Conservation (phyloP, 495 filamentous ascomycete genomes). For the Lindgomyces ingoldianus region DNA sequence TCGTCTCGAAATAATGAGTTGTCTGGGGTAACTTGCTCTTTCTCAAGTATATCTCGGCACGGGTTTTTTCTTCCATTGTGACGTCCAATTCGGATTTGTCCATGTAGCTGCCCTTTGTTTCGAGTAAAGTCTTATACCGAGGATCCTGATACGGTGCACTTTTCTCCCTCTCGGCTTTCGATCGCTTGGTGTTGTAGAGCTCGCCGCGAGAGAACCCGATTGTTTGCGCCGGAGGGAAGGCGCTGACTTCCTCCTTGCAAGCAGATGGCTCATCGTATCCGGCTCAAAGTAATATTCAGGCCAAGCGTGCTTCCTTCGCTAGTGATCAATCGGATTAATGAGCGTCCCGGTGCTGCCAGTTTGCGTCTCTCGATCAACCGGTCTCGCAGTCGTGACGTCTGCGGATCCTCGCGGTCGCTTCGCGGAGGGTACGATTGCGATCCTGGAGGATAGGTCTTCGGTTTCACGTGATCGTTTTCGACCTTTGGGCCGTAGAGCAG, state of each 20-base stretch:
- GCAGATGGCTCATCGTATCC: slow-evolving; percentile 3
- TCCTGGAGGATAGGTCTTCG: slow-evolving; percentile 1
- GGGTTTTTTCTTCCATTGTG: no score
- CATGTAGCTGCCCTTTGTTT: no score
- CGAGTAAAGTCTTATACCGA: no score
- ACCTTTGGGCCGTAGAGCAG: slow-evolving; percentile 3
- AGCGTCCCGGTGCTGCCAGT: no score
- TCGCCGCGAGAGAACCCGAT: no score
- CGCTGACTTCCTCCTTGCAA: slow-evolving; percentile 45
- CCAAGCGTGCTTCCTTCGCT: slow-evolving; percentile 6
- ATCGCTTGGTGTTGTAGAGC: no score
- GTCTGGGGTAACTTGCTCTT: no score
- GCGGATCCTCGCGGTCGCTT: slow-evolving; percentile 27
- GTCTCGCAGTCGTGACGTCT: slow-evolving; percentile 2
- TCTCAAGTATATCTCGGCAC: no score
- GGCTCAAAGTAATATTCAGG: neutral
- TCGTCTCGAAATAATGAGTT: no score
- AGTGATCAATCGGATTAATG: slow-evolving; percentile 14
- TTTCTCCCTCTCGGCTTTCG: no score
- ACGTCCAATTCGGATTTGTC: no score
- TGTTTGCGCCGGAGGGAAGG: slow-evolving; percentile 43
- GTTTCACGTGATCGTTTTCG: slow-evolving; percentile 25
- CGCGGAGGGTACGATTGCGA: slow-evolving; percentile 1
- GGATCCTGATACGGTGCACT: no score
- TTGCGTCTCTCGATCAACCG: neutral